Conservation (phyloP, 1,139 yeast genomes). For the Geotrichum candidum region DNA sequence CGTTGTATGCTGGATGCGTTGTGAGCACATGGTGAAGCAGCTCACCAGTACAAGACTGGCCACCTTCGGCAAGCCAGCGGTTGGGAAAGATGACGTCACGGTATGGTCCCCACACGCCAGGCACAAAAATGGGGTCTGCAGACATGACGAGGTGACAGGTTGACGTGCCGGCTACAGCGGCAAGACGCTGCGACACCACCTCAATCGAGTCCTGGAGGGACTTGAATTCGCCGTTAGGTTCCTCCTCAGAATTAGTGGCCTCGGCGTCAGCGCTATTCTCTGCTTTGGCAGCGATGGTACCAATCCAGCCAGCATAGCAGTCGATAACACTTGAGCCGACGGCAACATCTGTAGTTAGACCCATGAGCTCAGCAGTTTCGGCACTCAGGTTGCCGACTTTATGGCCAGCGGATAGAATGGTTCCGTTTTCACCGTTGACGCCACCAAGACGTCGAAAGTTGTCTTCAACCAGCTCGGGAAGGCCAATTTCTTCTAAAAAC, state of each 20-base stretch:
- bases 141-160: slow-evolving; percentile 93
- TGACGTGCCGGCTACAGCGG: slow-evolving; percentile 97
- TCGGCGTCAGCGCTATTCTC: slow-evolving; percentile 25
- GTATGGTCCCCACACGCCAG: slow-evolving; percentile 99
- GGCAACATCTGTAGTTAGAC: slow-evolving; percentile 68
- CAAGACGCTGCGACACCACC: slow-evolving; percentile 74
- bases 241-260: slow-evolving; percentile 40
- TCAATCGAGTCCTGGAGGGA: slow-evolving; percentile 21
- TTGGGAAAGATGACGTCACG: slow-evolving; percentile 84
- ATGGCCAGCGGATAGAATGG: slow-evolving; percentile 81
- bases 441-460: slow-evolving; percentile 82
- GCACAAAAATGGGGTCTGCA: slow-evolving; percentile 76
- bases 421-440: slow-evolving; percentile 63
- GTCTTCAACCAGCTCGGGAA: slow-evolving; percentile 71
- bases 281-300: slow-evolving; percentile 88
- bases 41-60: slow-evolving; percentile 96
- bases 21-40: slow-evolving; percentile 83
- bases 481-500: slow-evolving; percentile 59
- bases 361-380: slow-evolving; percentile 74
- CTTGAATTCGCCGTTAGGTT: slow-evolving; percentile 16
- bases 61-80: slow-evolving; percentile 98
- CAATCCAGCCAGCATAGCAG: slow-evolving; percentile 98
- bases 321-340: slow-evolving; percentile 96
- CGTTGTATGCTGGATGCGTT: slow-evolving; percentile 81
- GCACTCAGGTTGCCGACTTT: slow-evolving; percentile 65